A percentile compares a stretch with the other conserved stretches of the same genome.
These are phyloP conservation scores for Ceratocystis variospora DNA, from an alignment of 2,329 filamentous ascomycete species.

Conservation along the genomic window DNA sequence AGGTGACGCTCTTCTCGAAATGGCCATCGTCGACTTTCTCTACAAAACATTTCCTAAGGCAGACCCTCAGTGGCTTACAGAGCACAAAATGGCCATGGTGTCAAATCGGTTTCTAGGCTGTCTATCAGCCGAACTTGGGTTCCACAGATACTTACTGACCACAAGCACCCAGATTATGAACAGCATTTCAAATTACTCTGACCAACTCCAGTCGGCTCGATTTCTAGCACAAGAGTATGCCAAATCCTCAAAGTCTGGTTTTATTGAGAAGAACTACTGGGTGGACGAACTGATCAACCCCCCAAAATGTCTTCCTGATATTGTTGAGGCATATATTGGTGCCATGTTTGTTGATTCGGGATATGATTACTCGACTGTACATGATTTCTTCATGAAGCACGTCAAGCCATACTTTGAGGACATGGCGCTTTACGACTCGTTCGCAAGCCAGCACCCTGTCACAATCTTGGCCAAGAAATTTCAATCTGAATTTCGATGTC, in stretches of 20 bases:
- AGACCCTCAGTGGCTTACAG: constrained; percentile 92
- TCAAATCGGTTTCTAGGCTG: constrained; percentile 87
- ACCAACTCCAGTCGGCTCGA: constrained; percentile 26
- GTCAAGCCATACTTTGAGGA: constrained; percentile 69
- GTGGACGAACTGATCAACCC: constrained; percentile 41
- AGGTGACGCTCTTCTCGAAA: constrained; percentile 77
- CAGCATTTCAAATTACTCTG: constrained; percentile 12
- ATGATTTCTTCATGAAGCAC: constrained; percentile 61
- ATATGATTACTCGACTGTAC: constrained; percentile 62
- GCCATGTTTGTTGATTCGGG: constrained; percentile 81
- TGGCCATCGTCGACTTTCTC: constrained; percentile 69
- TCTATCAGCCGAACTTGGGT: constrained; percentile 61
- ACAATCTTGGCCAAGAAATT: constrained; percentile 56
- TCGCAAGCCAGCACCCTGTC: constrained; percentile 73
- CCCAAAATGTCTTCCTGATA: constrained; percentile 67
- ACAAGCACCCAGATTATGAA: constrained; percentile 31
- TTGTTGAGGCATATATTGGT: constrained; percentile 78
- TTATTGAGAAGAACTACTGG: constrained; percentile 55
- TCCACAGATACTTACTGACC: constrained; percentile 58
- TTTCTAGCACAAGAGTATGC: constrained; percentile 26
- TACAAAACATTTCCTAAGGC: constrained; percentile 63
- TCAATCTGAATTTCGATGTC: constrained; percentile 51
- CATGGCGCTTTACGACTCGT: constrained; percentile 77
- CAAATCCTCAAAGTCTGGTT: constrained; percentile 26
- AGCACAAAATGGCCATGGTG: constrained; percentile 99